Base-by-base conservation (phyloP, 768 basidiomycete genomes). In the Kwoniella dejecticola region DNA sequence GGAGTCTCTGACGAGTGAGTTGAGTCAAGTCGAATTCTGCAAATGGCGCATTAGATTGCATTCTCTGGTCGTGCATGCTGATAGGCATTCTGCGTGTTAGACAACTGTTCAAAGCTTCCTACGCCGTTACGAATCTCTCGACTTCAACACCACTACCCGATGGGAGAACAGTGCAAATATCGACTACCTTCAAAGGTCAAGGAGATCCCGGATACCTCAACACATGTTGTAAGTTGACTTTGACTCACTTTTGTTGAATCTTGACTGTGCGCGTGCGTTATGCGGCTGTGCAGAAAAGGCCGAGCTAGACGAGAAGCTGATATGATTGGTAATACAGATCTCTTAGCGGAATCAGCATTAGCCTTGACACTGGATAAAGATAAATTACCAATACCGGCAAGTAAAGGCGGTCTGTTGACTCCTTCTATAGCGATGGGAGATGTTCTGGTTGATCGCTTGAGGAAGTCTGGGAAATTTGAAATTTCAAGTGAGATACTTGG, bases 401-500 rank as follows among this genome's bases (percentile, higher is more conserved):
- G 80, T 49, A 77, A 81, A 46, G 93, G 92, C 12, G 93, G 94
- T 0, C 79, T 93, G 2, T 81, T 96, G 49, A 97, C 94, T 1
- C 88, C 93, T 0, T 85, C 88, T 78, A 86, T 85, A 3, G 93
- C 89, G 1, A 83, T 95, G 58, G 93, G 92, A 15, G 85, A 89
- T 62, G 84, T 85, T 6, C 77, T 94, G 36, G 80, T 92, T 33
- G 83, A 84, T 66, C 82, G 93, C 19, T 75, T 96, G 63, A 82
- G 84, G 61, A 81, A 79, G 21, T 85, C 83, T 7, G 86, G 85
- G 3, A 64, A 60, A 33, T 62, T 69, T 36, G 49, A 41, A 21
- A 53, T 71, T n/a, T 46, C 60, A 44, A 69, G 64, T 31, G 63
- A 65, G 59, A 52, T 69, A 3, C 30, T 60, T 3, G 56, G 26